Base-by-base conservation (phyloP, 2,329 filamentous ascomycete species). In the Cordyceps cicadae region DNA sequence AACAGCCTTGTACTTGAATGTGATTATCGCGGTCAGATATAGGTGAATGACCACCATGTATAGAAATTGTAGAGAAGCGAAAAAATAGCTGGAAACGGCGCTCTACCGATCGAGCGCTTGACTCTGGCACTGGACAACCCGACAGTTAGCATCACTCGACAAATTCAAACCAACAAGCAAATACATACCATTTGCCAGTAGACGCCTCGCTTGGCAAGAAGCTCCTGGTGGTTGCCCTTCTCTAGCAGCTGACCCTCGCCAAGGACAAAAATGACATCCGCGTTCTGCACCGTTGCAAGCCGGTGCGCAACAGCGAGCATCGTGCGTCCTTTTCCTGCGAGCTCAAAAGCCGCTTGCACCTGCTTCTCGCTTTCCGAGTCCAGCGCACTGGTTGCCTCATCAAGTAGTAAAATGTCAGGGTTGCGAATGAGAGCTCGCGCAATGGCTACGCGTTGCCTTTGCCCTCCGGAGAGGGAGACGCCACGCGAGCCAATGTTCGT, bases 241-340 rank as follows among this genome's bases (percentile, higher is more conserved):
- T 84, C 82, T 8, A 84, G 67, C 50, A 84, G 74, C 65, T 77
- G 81, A 26, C 87, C 73, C 63, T 86, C 80, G 12, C 88, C 87
- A 52, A 94, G 82, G 0, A 93, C 88, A 66, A 89, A 90, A 46
- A 92, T 92, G 17, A 86, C 76, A 70, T 93, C 87, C 1, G 89
- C 88, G 65, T 92, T 87, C 71, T 89, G 88, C 24, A 92, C 85
- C 12, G 88, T 93, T 0, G 87, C 87, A 54, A 93, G 76, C 17
- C 89, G 79, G 70, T 93, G 90, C 1, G 90, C 90, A 12, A 94
- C 88, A 3, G 88, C 88, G 2, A 94, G 77, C 63, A 88, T 89
- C 1, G 90, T 86, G 6, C 81, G 75, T 2, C 81, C 82, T 64
- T 79, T 77, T 3, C 79, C 79, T 0, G 84, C 85, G 50, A 77